Conservation (phyloP, 108 stramenopile genomes). For the Cyclotella cryptica region DNA sequence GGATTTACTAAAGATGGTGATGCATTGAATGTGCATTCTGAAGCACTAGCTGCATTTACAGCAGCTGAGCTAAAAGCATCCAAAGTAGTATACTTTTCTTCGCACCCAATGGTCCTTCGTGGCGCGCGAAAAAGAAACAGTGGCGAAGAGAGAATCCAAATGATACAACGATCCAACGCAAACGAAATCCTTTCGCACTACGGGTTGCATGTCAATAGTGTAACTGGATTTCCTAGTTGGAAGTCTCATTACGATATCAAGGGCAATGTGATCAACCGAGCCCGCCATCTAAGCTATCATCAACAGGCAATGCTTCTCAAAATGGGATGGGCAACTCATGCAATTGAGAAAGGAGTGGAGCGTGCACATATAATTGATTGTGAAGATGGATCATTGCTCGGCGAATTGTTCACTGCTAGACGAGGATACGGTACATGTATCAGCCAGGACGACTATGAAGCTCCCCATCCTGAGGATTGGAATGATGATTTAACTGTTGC, state of each 20-base stretch:
- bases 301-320: slow-evolving; percentile 55
- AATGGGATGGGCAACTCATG: slow-evolving; percentile 69
- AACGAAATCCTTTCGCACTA: slow-evolving; percentile 42
- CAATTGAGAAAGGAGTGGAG: slow-evolving; percentile 64
- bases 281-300: slow-evolving; percentile 16
- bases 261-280: neutral
- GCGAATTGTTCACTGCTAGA: slow-evolving; percentile 67
- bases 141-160: slow-evolving; percentile 57
- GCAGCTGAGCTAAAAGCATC: slow-evolving; percentile 59
- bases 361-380: slow-evolving; percentile 71
- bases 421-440: slow-evolving; percentile 68
- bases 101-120: slow-evolving; percentile 53
- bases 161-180: slow-evolving; percentile 48
- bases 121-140: slow-evolving; percentile 24
- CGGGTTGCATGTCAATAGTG: slow-evolving; percentile 37
- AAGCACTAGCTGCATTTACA: slow-evolving; percentile 61
- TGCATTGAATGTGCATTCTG: slow-evolving; percentile 60
- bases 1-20: slow-evolving; percentile 60
- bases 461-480: slow-evolving; percentile 53
- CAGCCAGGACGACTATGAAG: slow-evolving; percentile 59
- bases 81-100: slow-evolving; percentile 67
- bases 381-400: slow-evolving; percentile 66
- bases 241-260: neutral
- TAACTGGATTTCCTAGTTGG: slow-evolving; percentile 54
- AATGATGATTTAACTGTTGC: slow-evolving; percentile 49